These are phyloP conservation scores for Chaetomiaceae sp. DNA, from an alignment of 2,329 filamentous ascomycete genomes.

Conservation along the genomic window DNA sequence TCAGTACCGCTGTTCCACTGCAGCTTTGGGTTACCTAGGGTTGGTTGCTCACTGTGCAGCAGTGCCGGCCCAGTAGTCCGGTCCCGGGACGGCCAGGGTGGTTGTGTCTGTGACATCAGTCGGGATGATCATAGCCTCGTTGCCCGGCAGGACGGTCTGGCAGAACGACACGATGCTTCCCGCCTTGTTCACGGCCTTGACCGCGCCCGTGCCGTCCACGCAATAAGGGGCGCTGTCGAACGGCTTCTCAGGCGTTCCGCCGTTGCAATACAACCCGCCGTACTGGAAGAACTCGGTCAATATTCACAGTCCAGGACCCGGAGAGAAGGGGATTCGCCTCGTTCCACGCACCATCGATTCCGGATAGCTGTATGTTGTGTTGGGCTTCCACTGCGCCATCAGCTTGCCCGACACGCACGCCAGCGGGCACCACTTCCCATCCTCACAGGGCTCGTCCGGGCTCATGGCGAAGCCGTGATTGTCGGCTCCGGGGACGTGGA, in stretches of 20 bases:
- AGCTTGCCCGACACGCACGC: constrained; percentile 72
- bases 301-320: neutral
- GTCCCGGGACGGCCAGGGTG: constrained; percentile 65
- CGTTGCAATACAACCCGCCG: constrained; percentile 68
- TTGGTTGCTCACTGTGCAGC: constrained; percentile 63
- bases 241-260: constrained; percentile 63
- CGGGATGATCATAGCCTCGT: constrained; percentile 78
- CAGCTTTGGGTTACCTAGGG: neutral
- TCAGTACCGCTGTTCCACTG: neutral
- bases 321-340: neutral
- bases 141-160: constrained; percentile 73
- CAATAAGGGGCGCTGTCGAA: constrained; percentile 66
- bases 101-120: constrained; percentile 56
- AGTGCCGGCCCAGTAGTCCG: constrained; percentile 66
- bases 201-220: constrained; percentile 59
- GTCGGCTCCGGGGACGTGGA: constrained; percentile 59
- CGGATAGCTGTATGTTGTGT: constrained; percentile 64
- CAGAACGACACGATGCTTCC: constrained; percentile 63
- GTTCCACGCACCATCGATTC: constrained; percentile 62
- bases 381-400: constrained; percentile 72
- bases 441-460: constrained; percentile 64
- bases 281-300: constrained; percentile 45
- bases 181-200: constrained; percentile 63
- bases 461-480: constrained; percentile 80
- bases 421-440: constrained; percentile 68